Evolutionary conservation across 169 alveolate genomes (phyloP), one percentile per base, ranked within the genome.

Genomic region (Eimeria sp.): DNA sequence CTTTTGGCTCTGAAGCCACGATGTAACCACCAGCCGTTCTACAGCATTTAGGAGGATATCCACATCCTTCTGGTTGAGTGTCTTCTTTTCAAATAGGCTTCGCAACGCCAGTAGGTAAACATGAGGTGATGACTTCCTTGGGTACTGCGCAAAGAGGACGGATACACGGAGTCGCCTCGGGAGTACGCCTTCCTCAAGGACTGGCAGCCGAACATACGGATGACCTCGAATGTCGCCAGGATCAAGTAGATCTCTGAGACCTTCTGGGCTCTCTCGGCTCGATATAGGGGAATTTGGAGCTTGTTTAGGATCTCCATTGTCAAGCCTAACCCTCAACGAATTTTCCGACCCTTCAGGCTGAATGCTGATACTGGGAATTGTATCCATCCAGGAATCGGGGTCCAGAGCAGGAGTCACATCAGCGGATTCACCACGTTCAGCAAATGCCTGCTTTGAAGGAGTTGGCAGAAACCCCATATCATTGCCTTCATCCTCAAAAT

Each of bases 331-430:
- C 75, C 14, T 9, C 14, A 9, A 9, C 22, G 16, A 10, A 9
- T 16, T 13, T 65, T n/a, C 75, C 34, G 9, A 7, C 14, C 3
- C 75, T 65, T 65, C 43, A 65, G 75, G 43, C 7, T 5, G 43
- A n/a, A n/a, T 4, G 75, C 75, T n/a, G 75, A 65, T 65, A 43
- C 75, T 65, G 0, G 75, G 75, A 65, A 65, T 65, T 65, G 75
- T 25, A n/a, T 65, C 75, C 14, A 65, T 25, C 75, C 75, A 65
- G 43, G 75, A 65, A 9, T 65, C 75, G 75, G 75, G 75, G 75
- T 65, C 43, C 43, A 65, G 43, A 65, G 75, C 34, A 65, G 75
- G 34, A 65, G 75, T 0, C 75, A 20, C 43, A 13, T 0, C 34
- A n/a, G 34, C 3, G 9, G 9, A n/a, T 65, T 7, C 75, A 65